Conservation (phyloP, 2,329 filamentous ascomycete genomes). For the Exophiala bonariae region DNA sequence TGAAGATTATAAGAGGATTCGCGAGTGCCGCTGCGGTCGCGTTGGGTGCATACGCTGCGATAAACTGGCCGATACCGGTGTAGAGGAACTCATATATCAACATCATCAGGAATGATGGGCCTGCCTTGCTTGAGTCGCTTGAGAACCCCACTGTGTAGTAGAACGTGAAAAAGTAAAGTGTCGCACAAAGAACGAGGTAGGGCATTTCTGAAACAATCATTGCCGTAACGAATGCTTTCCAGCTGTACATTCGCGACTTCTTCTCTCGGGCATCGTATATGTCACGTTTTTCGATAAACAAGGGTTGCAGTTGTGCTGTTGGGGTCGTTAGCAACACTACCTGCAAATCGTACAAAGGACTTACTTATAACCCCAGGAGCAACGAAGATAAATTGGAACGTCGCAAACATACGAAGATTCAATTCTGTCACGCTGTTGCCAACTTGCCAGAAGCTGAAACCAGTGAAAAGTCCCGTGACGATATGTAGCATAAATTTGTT, state of each 20-base stretch:
- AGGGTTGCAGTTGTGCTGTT: conserved; percentile 56
- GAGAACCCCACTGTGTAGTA: conserved; percentile 72
- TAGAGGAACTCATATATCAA: conserved; percentile 73
- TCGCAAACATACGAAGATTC: conserved; percentile 72
- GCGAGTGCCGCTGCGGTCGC: conserved; percentile 67
- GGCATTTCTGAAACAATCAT: conserved; percentile 70
- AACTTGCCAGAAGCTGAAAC: conserved; percentile 66
- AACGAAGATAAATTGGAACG: conserved; percentile 63
- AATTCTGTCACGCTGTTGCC: conserved; percentile 64
- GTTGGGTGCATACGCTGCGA: conserved; percentile 70
- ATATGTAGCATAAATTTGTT: conserved; percentile 63
- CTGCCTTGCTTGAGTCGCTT: conserved; percentile 46
- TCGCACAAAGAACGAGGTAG: conserved; percentile 56
- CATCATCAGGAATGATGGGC: conserved; percentile 62
- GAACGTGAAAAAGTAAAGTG: conserved; percentile 71
- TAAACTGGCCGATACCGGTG: conserved; percentile 73
- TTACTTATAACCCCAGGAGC: conserved; percentile 40
- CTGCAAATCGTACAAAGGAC: background rate
- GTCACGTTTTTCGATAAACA: conserved; percentile 67
- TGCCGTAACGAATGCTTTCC: conserved; percentile 70
- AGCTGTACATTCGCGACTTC: conserved; percentile 71
- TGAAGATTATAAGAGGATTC: conserved; percentile 69
- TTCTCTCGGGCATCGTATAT: conserved; percentile 68
- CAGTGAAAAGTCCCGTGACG: conserved; percentile 48
- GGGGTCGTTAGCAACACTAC: background rate